Conservation (phyloP, 371 early-diverging fungal genomes). For the Apophysomyces elegans region DNA sequence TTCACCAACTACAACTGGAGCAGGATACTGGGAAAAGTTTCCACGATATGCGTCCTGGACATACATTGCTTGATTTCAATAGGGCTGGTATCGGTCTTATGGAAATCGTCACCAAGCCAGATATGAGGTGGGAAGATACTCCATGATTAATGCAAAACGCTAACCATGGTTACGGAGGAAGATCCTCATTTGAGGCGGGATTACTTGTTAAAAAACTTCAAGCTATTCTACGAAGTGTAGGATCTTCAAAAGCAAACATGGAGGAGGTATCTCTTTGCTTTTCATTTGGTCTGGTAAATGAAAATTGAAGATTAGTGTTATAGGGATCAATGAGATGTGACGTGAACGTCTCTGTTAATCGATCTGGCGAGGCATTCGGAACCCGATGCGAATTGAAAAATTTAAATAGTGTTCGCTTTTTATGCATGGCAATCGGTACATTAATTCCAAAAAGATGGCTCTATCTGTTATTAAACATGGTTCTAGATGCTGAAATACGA, state of each 20-base stretch:
- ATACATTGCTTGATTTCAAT: constrained; percentile 82
- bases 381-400: constrained; percentile 89
- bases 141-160: not conserved
- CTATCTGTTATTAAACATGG: not conserved
- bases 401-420: constrained; percentile 77
- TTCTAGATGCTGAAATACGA: constrained; percentile 74
- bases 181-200: constrained; percentile 77
- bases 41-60: constrained; percentile 64
- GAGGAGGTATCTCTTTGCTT: constrained; percentile 65
- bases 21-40: constrained; percentile 92
- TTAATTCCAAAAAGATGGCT: not conserved
- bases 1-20: constrained; percentile 89
- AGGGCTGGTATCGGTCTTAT: constrained; percentile 86
- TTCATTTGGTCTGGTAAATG: not conserved
- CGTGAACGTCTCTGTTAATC: constrained; percentile 87
- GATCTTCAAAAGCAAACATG: constrained; percentile 81
- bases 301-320: not conserved
- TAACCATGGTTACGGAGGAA: constrained; percentile 10
- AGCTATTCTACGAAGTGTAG: constrained; percentile 69
- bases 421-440: constrained; percentile 73
- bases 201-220: constrained; percentile 80
- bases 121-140: constrained; percentile 56
- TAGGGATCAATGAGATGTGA: constrained; percentile 90
- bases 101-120: constrained; percentile 92
- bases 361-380: constrained; percentile 60